Evolutionary conservation across 352 stramenopile species (phyloP), one percentile per base, ranked within the genome.

Genomic region (Phytophthora pseudosyringae): DNA sequence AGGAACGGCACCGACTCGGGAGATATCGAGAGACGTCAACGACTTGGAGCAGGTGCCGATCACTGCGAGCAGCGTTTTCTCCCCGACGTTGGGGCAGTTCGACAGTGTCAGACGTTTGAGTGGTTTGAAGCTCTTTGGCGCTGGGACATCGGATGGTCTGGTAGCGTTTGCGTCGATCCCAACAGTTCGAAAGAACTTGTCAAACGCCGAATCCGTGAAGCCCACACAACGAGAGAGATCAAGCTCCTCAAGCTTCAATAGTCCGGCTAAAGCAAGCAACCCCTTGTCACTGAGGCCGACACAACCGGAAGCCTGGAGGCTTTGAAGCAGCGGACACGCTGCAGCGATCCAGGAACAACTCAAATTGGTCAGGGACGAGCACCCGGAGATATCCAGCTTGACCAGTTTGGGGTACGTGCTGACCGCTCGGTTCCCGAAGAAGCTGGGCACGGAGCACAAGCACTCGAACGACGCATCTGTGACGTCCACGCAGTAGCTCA

Each of bases 281-380:
- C 75, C 83, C 67, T 91, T 92, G 45, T 93, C 86, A 29, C 69
- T 81, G 11, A 93, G 63, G 3, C 41, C n/a, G 9, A 63, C 15
- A 48, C 81, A 92, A 3, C 66, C 46, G 1, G 79, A 72, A 13
- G 69, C 67, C 10, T 82, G 78, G 21, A 95, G 44, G 16, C 52
- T 74, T 12, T 66, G 40, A 10, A 95, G 52, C 35, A 82, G 67
- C 35, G 86, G 84, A 71, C 80, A 91, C 1, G 80, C 75, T 2
- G 83, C 73, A n/a, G 80, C 69, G 28, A 95, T 82, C 68, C 76
- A 91, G 12, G 69, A 78, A 41, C 76, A 90, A 18, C 69, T 75
- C 6, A 92, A 69, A 29, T 77, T 80, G 5, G 84, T 91, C 31
- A 93, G 49, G 1, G 28, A 55, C 3, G 21, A 45, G 32, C 83